Evolutionary conservation across 192 early-diverging fungal genomes (phyloP).

Genomic region (Dissophora globulifera): DNA sequence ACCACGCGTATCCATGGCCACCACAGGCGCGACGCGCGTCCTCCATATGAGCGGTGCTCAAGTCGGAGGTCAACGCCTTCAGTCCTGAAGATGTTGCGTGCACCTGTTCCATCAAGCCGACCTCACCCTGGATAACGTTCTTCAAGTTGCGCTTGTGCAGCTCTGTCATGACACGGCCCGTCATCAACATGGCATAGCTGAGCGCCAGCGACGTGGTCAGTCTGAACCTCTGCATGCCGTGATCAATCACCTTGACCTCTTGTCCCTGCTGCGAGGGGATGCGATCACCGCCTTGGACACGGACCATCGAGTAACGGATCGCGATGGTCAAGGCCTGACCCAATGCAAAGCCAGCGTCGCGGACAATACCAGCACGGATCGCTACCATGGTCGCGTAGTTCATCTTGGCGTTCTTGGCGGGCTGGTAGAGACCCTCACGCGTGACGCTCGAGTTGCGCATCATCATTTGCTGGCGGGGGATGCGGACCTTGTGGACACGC

Average conservation of each 20-base stretch:
- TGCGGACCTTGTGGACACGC: slow-evolving; percentile 83
- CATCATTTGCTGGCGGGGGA: slow-evolving; percentile 87
- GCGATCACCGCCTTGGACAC: slow-evolving; percentile 70
- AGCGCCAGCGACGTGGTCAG: slow-evolving; percentile 83
- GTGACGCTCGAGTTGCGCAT: slow-evolving; percentile 87
- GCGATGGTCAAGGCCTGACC: slow-evolving; percentile 80
- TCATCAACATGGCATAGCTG: slow-evolving; percentile 85
- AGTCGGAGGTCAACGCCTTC: slow-evolving; percentile 81
- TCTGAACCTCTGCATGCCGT: slow-evolving; percentile 86
- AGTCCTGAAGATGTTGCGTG: slow-evolving; percentile 87
- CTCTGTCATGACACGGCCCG: slow-evolving; percentile 74
- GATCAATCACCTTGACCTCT: slow-evolving; percentile 86
- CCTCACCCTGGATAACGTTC: slow-evolving; percentile 60
- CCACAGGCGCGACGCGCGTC: slow-evolving; percentile 43
- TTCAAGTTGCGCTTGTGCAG: slow-evolving; percentile 76
- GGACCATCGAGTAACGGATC: slow-evolving; percentile 86
- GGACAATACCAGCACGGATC: slow-evolving; percentile 78
- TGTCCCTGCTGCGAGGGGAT: slow-evolving; percentile 58
- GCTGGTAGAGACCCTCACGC: slow-evolving; percentile 73
- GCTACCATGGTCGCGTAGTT: slow-evolving; percentile 80
- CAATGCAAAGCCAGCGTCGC: slow-evolving; percentile 62
- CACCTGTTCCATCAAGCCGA: slow-evolving; percentile 66
- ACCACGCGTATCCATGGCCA: slow-evolving; percentile 42
- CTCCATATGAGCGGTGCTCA: slow-evolving; percentile 36
- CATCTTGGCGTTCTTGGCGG: slow-evolving; percentile 79